Base-by-base conservation (phyloP, 371 early-diverging fungal genomes). In the Zancudomyces culisetae region DNA sequence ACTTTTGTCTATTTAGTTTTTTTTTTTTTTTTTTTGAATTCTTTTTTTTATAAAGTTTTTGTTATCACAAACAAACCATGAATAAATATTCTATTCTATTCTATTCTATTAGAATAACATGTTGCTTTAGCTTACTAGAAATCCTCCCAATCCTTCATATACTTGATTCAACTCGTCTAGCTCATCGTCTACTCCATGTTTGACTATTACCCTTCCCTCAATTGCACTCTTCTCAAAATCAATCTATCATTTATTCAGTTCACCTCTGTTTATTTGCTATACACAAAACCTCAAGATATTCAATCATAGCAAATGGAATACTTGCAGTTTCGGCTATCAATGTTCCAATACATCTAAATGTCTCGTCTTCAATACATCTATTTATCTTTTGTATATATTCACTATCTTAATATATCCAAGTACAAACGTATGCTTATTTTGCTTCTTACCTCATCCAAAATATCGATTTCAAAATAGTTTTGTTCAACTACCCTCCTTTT, bases 1-100 rank as follows among this genome's bases (percentile, higher is more conserved):
- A 51, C 51, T 40, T 51, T 23, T 3, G 51, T 51, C 51, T 51
- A 42, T 4, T 51, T 40, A 51, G 18, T 28, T 10, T 46, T 13
- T 13, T 12, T 21, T 46, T 21, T 13, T 19, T 26, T 26, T 12
- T 35, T 35, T 10, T 35, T 15, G 15, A 35, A 35, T 35, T 35
- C 35, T 35, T 35, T 6, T 6, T 15, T 35, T 35, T 35, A 35
- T 28, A 10, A 10, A 28, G 45, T 27, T 45, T 45, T 45, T n/a
- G n/a, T n/a, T n/a, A n/a, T n/a, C n/a, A n/a, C n/a, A n/a, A n/a
- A n/a, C n/a, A n/a, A n/a, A n/a, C n/a, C n/a, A n/a, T n/a, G n/a
- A n/a, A n/a, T n/a, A n/a, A n/a, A n/a, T n/a, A n/a, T n/a, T n/a
- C n/a, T n/a, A n/a, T n/a, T n/a, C n/a, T n/a, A n/a, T n/a, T n/a